phyloP scores from a whole-genome alignment of 306 rosid species.

The Sphenostylis stenocarpa region DNA sequence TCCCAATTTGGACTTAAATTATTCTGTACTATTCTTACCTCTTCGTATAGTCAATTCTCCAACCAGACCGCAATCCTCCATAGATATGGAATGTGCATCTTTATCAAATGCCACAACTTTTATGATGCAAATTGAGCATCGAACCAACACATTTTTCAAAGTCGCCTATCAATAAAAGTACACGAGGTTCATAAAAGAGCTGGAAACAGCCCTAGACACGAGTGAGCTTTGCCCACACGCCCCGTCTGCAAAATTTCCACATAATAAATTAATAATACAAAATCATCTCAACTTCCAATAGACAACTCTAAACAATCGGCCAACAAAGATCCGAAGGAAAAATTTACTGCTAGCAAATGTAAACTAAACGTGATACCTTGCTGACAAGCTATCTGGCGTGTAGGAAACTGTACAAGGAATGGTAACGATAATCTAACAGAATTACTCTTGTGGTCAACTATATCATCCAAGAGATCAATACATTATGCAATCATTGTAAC shows the following conservation, averaged over 20 bases:
- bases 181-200: background rate
- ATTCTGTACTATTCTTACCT: too few species aligned
- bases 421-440: background rate
- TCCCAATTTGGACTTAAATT: too few species aligned
- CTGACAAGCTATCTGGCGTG: background rate
- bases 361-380: background rate
- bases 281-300: background rate
- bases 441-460: background rate
- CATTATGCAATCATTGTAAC: conserved; percentile 3
- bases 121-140: background rate
- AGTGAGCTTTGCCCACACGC: background rate
- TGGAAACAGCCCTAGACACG: background rate
- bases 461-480: background rate
- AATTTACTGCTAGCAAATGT: background rate
- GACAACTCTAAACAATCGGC: background rate
- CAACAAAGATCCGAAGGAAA: background rate
- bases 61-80: too few species aligned
- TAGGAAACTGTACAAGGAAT: background rate
- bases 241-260: background rate
- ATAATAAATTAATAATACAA: background rate
- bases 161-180: too few species aligned
- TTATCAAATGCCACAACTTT: background rate
- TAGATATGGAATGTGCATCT: too few species aligned
- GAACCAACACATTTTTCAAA: background rate
- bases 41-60: too few species aligned